Evolutionary conservation across 2,329 filamentous ascomycete genomes (phyloP), one percentile per base, ranked within the genome.

Genomic region (Seiridium cupressi): DNA sequence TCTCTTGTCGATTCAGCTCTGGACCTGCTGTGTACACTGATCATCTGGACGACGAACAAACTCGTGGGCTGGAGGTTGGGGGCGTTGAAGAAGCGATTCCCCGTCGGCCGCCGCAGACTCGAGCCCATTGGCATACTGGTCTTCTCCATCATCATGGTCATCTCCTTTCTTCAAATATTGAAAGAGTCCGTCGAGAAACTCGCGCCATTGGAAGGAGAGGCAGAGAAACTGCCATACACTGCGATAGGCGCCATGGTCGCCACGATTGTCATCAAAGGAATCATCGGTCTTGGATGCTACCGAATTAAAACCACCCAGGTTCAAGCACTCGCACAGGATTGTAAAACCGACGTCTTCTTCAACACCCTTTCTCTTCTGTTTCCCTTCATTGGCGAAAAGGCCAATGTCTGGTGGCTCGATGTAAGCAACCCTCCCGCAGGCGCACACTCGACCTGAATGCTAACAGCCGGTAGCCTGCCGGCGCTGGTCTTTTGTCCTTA

Each of bases 331-430:
- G 84, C 81, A 0, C 84, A 87, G 68, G 85, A 88, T 66, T 87
- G 85, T 70, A 85, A 87, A 69, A 85, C 83, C 0, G 85, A 88
- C 62, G 84, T 88, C 18, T 78, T 85, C 64, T 89, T 89, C 75
- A 88, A 88, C 68, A 84, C 84, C 0, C 78, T 87, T 5, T 87
- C 84, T 11, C 79, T 89, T 1, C 76, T 86, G 7, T 89, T 88
- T 65, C 85, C 85, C 0, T 75, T 88, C 35, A 80, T 89, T 55
- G 88, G 88, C 5, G 78, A 83, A 65, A 77, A 83, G 54, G 76
- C 82, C 3, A 70, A 83, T 32, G 67, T 88, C 11, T 90, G 88
- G 87, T 90, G 87, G 87, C 77, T 90, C 11, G 88, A 90, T 68
- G 82, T 82, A 5, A 62, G 64, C 63, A 35, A 32, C 18, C 34